Evolutionary conservation across 768 basidiomycete genomes (phyloP), one percentile per base, ranked within the genome.

Genomic region (Tylopilus felleus): DNA sequence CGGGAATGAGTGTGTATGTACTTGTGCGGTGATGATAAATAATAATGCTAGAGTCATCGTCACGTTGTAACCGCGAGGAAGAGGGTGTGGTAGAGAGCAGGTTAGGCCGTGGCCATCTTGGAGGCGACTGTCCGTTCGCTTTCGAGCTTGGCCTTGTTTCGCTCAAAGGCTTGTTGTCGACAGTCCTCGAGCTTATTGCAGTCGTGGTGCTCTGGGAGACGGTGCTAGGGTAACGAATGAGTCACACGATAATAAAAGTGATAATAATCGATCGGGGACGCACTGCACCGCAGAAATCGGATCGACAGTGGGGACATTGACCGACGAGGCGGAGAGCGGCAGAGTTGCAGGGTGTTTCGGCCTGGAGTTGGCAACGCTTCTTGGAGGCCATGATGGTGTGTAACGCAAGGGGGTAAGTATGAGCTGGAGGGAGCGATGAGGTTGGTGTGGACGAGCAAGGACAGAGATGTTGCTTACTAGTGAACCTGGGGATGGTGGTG

Each of bases 121-220:
- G 88, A 76, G 31, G 86, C 85, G 33, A 90, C 86, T 19, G 92
- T 94, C 73, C 88, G 84, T 73, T 94, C 92, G 62, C 85, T 84
- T 79, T 93, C 91, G 53, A 94, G 75, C 74, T 90, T 90, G 49
- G 75, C 79, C 82, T 93, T 93, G 78, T 94, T 93, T 65, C 82
- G 80, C 60, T 91, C 84, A 67, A 93, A 94, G 19, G 92, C 92
- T 71, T 90, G 86, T 70, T 91, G 87, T 58, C 86, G 77, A 74
- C 92, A 94, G 70, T 85, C 85, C 67, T 89, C 85, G 57, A 95
- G 75, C 57, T 92, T 87, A 60, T 82, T 80, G 75, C 92, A 95
- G 51, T 80, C 79, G 70, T 95, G 92, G 62, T 90, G 89, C 68
- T 94, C 93, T 8, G 93, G 91, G 59, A 95, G 78, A 56, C 92